Base-by-base conservation (phyloP, 208 protist species). In the Strigomonas culicis region DNA sequence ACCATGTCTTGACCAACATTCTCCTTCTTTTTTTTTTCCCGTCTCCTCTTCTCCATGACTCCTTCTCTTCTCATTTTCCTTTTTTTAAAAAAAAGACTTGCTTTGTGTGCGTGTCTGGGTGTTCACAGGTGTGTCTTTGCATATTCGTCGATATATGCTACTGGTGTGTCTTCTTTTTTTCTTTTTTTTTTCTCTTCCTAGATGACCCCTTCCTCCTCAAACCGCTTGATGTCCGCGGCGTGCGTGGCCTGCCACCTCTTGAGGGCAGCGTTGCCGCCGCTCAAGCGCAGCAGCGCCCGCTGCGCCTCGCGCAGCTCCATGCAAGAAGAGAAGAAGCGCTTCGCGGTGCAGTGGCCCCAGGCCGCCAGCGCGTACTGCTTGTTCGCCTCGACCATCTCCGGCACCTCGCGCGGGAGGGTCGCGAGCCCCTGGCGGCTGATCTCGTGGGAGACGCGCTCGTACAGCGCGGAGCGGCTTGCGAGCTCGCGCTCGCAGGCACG, bases 271-370 rank as follows among this genome's bases (percentile, higher is more conserved):
- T 84, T 86, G 34, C 77, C 80, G 36, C 62, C 59, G 19, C 50
- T 43, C 32, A 75, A 50, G 27, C 55, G 71, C 11, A 82, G 53
- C 28, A 87, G 19, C 44, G 41, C 52, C 44, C 84, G 51, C 63
- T 92, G 80, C 11, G 70, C 50, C 72, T 94, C 84, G 17, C 77
- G 75, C 47, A 90, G 67, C 73, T 94, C 82, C 71, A 92, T 82
- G 61, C 65, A 81, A 32, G 53, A 66, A n/a, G 88, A 72, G 68
- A 92, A 90, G 55, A 90, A 88, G 57, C 76, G 76, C 72, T 94
- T 87, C 28, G 75, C 82, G 17, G 72, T 74, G 39, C 69, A 84
- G 70, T 94, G 84, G 21, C 59, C 62, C 85, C 88, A 94, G 27
- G 77, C 74, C 10, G 83, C 56, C 11, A 80, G 65, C 17, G 82